Percentiles rank a stretch among this genome's conserved stretches.
These are phyloP conservation scores for Cicer judaicum DNA, from an alignment of 306 rosid species.

Conservation along the genomic window DNA sequence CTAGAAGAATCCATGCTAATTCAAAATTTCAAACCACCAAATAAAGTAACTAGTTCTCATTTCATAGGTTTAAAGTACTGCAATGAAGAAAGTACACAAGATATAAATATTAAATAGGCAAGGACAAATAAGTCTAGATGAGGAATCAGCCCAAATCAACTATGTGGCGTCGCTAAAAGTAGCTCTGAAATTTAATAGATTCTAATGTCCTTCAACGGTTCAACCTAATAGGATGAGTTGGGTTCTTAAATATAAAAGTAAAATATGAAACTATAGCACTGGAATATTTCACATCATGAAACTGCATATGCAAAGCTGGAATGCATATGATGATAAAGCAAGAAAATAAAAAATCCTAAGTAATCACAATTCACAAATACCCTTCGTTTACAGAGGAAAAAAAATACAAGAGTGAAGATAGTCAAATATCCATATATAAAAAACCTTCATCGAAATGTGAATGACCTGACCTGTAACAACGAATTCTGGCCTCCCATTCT, in stretches of 20 bases:
- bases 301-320: conserved; percentile 22
- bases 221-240: conserved; percentile 14
- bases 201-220: conserved; percentile 29
- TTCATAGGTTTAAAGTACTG: conserved; percentile 12
- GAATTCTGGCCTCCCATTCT: conserved; percentile 66
- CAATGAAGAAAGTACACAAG: conserved; percentile 16
- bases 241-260: background rate
- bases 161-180: background rate
- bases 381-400: conserved; percentile 3
- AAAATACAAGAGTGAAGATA: conserved; percentile 28
- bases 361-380: conserved; percentile 14
- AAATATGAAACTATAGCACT: background rate
- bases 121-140: conserved; percentile 14
- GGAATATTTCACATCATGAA: conserved; percentile 30
- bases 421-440: conserved; percentile 27
- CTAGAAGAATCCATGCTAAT: conserved; percentile 28
- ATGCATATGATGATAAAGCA: conserved; percentile 32
- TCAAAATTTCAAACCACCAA: conserved; percentile 35
- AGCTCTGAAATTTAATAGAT: conserved; percentile 24
- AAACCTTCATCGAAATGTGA: conserved; percentile 39
- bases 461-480: conserved; percentile 69
- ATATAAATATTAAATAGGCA: conserved; percentile 29
- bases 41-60: conserved; percentile 35
- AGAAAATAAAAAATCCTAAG: conserved; percentile 19
- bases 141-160: conserved; percentile 1